phyloP scores from a whole-genome alignment of 768 basidiomycete species.

The Rhodotorula toruloides region DNA sequence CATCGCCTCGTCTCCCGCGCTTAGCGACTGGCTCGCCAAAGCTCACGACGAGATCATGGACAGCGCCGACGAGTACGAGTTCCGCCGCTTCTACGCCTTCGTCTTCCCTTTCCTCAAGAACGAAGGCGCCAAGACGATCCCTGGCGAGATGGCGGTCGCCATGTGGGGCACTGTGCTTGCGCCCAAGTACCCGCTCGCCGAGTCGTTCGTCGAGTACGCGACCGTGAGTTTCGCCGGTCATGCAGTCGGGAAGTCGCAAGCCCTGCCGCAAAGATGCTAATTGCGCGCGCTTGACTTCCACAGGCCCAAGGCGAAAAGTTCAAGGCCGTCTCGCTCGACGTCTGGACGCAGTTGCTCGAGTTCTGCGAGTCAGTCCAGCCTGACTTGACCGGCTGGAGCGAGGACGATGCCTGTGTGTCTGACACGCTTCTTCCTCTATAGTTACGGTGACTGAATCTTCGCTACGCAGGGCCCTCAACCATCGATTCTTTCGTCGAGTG shows the following conservation, averaged over 20 bases:
- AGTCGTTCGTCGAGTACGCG: slow-evolving; percentile 64
- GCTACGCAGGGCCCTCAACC: slow-evolving; percentile 70
- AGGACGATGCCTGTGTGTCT: slow-evolving; percentile 60
- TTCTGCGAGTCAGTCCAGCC: slow-evolving; percentile 63
- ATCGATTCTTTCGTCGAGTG: slow-evolving; percentile 71
- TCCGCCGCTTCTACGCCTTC: slow-evolving; percentile 63
- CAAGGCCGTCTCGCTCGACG: slow-evolving; percentile 74
- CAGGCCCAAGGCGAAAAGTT: slow-evolving; percentile 55
- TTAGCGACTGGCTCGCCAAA: slow-evolving; percentile 59
- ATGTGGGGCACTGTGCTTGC: slow-evolving; percentile 70
- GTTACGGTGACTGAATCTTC: no score
- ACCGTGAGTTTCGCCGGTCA: slow-evolving; percentile 50
- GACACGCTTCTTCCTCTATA: background rate
- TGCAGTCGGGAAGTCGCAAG: no score
- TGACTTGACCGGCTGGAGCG: slow-evolving; percentile 63
- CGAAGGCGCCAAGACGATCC: slow-evolving; percentile 54
- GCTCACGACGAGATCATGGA: background rate
- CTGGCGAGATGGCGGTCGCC: slow-evolving; percentile 60
- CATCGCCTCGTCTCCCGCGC: slow-evolving; percentile 53
- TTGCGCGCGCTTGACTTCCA: background rate
- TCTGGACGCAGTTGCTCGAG: slow-evolving; percentile 75
- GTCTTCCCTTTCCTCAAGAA: slow-evolving; percentile 68
- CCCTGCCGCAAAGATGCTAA: no score
- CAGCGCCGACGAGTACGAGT: slow-evolving; percentile 49
- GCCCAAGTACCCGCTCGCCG: slow-evolving; percentile 63